Conservation (phyloP, 1,284 basidiomycete genomes). For the Ceratobasidium sp. region DNA sequence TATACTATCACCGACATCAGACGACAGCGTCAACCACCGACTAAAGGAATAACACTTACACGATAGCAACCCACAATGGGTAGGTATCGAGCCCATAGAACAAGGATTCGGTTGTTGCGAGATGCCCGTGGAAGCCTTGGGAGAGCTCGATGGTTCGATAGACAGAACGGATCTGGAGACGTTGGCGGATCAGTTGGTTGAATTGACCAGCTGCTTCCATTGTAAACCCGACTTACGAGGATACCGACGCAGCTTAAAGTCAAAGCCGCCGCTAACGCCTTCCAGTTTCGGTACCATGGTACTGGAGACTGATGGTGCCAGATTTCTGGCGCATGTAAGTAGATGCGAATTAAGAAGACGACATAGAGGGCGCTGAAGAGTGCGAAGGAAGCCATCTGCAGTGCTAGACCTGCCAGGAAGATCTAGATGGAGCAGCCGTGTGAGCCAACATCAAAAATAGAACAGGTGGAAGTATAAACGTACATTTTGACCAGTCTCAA, state of each 20-base stretch:
- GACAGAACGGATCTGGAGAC: slow-evolving; percentile 67
- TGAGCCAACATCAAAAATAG: neutral
- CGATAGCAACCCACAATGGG: slow-evolving; percentile 70
- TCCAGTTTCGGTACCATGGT: slow-evolving; percentile 70
- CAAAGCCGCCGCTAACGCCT: slow-evolving; percentile 64
- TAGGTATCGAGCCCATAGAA: slow-evolving; percentile 77
- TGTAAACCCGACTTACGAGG: slow-evolving; percentile 57
- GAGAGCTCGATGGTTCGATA: slow-evolving; percentile 75
- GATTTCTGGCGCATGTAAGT: slow-evolving; percentile 58
- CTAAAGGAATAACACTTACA: slow-evolving; percentile 49
- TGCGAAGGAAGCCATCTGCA: slow-evolving; percentile 72
- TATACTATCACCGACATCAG: slow-evolving; percentile 23
- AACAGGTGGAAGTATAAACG: neutral
- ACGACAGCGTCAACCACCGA: neutral
- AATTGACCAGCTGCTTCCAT: neutral
- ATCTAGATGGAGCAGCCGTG: slow-evolving; percentile 52
- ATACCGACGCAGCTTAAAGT: slow-evolving; percentile 72
- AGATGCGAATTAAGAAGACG: slow-evolving; percentile 67
- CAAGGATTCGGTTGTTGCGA: slow-evolving; percentile 68
- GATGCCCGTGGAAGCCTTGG: slow-evolving; percentile 69
- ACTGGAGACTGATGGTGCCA: slow-evolving; percentile 56
- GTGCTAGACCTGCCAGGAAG: slow-evolving; percentile 69
- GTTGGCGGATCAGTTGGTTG: neutral
- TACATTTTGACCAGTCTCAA: slow-evolving; percentile 49
- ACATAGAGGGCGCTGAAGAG: slow-evolving; percentile 68